These are phyloP conservation scores for Diaporthe sp. DNA, from an alignment of 2,329 filamentous ascomycete genomes.

Conservation along the genomic window DNA sequence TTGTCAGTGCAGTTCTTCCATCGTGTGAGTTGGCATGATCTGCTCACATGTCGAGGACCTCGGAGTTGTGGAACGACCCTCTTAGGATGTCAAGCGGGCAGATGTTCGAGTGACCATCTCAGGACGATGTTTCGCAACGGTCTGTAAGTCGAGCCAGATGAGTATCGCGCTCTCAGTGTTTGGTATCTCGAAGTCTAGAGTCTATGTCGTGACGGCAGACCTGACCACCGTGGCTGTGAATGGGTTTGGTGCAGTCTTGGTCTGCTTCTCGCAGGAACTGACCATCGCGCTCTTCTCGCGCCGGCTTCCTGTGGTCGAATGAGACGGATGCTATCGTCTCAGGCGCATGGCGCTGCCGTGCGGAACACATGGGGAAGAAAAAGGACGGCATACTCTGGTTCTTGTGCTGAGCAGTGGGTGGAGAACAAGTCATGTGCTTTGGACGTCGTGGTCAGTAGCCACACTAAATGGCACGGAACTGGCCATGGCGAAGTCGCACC, in stretches of 20 bases:
- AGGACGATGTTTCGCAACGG: neutral
- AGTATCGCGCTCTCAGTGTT: neutral
- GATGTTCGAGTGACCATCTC: slow-evolving; percentile 5
- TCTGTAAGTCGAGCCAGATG: neutral
- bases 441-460: neutral
- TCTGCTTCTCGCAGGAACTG: neutral
- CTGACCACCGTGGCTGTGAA: neutral
- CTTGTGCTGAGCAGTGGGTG: neutral
- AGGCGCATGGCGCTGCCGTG: neutral
- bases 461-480: neutral
- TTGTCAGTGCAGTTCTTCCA: neutral
- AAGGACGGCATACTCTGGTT: neutral
- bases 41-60: neutral
- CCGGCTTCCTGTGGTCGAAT: too few species aligned
- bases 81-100: neutral
- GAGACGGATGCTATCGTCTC: neutral
- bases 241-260: neutral
- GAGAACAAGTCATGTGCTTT: neutral
- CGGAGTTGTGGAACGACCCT: neutral
- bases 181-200: neutral
- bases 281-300: neutral
- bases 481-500: neutral
- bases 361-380: too few species aligned
- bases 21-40: neutral
- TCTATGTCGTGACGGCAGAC: neutral